Evolutionary conservation across 805 yeast genomes (phyloP), one percentile per base, ranked within the genome.

Genomic region (Metschnikowia gruessii): DNA sequence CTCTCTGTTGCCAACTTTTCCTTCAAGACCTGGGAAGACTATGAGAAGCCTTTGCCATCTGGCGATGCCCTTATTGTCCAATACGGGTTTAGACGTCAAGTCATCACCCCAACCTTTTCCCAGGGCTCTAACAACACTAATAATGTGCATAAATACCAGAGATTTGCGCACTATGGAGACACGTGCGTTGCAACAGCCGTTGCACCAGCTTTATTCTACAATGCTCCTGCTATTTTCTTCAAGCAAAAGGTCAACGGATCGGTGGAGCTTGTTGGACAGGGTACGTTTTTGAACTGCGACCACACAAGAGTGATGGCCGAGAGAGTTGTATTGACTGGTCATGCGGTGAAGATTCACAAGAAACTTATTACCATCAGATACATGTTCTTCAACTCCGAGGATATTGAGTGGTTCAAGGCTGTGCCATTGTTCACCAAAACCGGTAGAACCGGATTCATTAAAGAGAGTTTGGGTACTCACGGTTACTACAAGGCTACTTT

Each of bases 401-500:
- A 94, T 63, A 86, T 95, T 55, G 80, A 79, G 54, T 87, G 87
- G 81, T 94, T 85, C 78, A 87, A 87, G 69, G 84, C 91, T 4
- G 85, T 94, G 55, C 98, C 98, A 36, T 71, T 94, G 50, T 94
- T 89, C 67, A 91, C 98, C 35, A 89, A 87, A 65, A 77, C 83
- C 58, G 99, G 99, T 42, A 82, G 97, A 66, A 77, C 90, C 17
- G 99, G 99, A 45, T 86, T 86, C 66, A 92, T 95, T 64, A 92
- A 88, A 68, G 97, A 92, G 65, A 81, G 91, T 62, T 76, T 94
- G 72, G 99, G 99, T 70, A 94, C 99, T 1, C 99, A 94, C 64
- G 99, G 99, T 53, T 89, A 92, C 73, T 91, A 85, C 80, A 94
- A 94, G 71, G 96, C 97, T 19, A 85, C 87, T 8, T 94, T 94